phyloP scores from a whole-genome alignment of 495 filamentous ascomycete species.

The Xylaria longipes region DNA sequence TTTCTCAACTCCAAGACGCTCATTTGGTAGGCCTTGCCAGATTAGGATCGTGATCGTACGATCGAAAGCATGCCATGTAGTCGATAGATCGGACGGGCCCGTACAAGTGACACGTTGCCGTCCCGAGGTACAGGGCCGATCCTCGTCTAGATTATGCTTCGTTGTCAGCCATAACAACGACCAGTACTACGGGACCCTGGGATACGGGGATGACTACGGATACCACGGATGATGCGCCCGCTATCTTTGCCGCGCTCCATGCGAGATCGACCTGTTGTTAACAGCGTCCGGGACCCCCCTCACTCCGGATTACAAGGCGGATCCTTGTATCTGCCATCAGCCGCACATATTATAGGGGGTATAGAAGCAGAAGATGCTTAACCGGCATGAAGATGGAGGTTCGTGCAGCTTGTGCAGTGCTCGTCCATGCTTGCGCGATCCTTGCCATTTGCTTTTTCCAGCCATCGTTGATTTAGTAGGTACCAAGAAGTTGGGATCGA shows the following conservation, averaged over 20 bases:
- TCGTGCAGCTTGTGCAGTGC: constrained; percentile 19
- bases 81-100: constrained; percentile 27
- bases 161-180: constrained; percentile 21
- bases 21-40: constrained; percentile 20
- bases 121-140: constrained; percentile 22
- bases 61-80: constrained; percentile 28
- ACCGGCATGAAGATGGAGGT: constrained; percentile 20
- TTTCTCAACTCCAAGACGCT: constrained; percentile 17
- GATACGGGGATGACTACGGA: constrained; percentile 11
- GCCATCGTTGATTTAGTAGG: constrained; percentile 12
- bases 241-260: constrained; percentile 24
- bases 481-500: constrained; percentile 26
- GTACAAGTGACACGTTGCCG: constrained; percentile 26
- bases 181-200: constrained; percentile 14
- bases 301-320: constrained; percentile 11
- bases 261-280: constrained; percentile 22
- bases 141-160: constrained; percentile 27
- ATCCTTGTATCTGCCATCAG: constrained; percentile 24
- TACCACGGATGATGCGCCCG: constrained; percentile 18
- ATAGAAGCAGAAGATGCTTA: constrained; percentile 9
- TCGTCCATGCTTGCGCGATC: constrained; percentile 7
- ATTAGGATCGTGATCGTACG: constrained; percentile 25
- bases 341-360: constrained; percentile 13
- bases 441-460: constrained; percentile 5
- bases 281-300: constrained; percentile 12